These are phyloP conservation scores for Gloeostereum incarnatum DNA, from an alignment of 768 basidiomycete genomes.

Conservation along the genomic window DNA sequence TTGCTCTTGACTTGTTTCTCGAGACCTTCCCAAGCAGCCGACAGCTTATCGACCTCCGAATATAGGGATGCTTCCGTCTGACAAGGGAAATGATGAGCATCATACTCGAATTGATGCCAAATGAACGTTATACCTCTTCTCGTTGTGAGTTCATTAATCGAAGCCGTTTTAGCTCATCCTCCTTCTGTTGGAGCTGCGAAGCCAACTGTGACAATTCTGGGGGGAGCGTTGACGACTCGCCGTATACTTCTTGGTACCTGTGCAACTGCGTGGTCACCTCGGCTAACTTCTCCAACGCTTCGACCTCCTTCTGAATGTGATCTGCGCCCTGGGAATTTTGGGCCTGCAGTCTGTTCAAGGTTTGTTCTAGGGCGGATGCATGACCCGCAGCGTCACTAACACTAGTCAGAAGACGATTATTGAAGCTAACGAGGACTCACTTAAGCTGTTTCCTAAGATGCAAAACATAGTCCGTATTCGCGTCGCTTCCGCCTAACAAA, in stretches of 20 bases:
- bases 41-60: slow-evolving; percentile 77
- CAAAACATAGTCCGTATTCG: slow-evolving; percentile 41
- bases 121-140: slow-evolving; percentile 38
- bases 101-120: background rate
- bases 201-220: slow-evolving; percentile 44
- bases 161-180: slow-evolving; percentile 55
- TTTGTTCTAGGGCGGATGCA: slow-evolving; percentile 40
- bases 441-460: slow-evolving; percentile 42
- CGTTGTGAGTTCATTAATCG: slow-evolving; percentile 58
- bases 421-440: slow-evolving; percentile 28
- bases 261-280: slow-evolving; percentile 38
- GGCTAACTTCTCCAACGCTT: slow-evolving; percentile 38
- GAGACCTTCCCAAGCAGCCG: slow-evolving; percentile 78
- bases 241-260: slow-evolving; percentile 57
- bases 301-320: slow-evolving; percentile 39
- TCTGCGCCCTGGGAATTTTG: slow-evolving; percentile 45
- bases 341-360: slow-evolving; percentile 35
- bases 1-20: slow-evolving; percentile 79
- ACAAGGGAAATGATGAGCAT: background rate
- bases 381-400: slow-evolving; percentile 45
- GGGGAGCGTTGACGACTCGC: slow-evolving; percentile 37
- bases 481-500: slow-evolving; percentile 47
- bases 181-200: slow-evolving; percentile 52
- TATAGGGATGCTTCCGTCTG: slow-evolving; percentile 74
- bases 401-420: slow-evolving; percentile 9